Base-by-base conservation (phyloP, 306 rosid species). In the Alnus glutinosa region DNA sequence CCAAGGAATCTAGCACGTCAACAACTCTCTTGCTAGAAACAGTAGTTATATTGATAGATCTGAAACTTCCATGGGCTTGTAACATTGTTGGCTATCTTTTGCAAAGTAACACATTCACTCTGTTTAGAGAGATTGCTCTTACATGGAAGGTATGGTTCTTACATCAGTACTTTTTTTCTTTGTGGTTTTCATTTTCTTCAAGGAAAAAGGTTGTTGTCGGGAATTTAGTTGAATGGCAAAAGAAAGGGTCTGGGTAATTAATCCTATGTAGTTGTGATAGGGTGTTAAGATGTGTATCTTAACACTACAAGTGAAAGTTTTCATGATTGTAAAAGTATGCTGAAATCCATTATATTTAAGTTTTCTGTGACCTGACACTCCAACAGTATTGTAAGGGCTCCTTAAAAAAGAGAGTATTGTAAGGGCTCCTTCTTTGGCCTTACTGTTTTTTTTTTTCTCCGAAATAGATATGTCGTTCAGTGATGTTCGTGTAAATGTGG, bases 11-110 rank as follows among this genome's bases (percentile, higher is more conserved):
- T 74, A 82, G 75, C 80, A 74, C 71, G 68, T 75, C 92, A 37
- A 81, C 88, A 34, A 80, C 88, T 76, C 81, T 92, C 12, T 84
- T 95, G 79, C 81, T 93, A 80, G 99, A 95, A 80, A 85, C 90
- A 55, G 82, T 88, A 75, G 89, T 82, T 79, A 73, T 89, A 85
- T 85, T 95, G 89, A 61, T 89, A 58, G 89, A 93, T 86, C 88
- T 84, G 47, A 82, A 89, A 77, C 89, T 93, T 74, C 98, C 99
- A 50, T 95, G 99, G 99, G 89, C 83, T 89, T 95, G 98, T 81
- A 86, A 83, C 82, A 87, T 81, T 77, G 90, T 93, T 71, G 85
- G 87, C 81, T 85, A 87, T 89, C 89, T 90, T 44, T 86, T 88
- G 78, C 93, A 89, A 86, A 93, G 88, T 75, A 91, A 86, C 74